These are phyloP conservation scores for Mimosa pudica DNA, from an alignment of 306 rosid genomes.

Conservation along the genomic window DNA sequence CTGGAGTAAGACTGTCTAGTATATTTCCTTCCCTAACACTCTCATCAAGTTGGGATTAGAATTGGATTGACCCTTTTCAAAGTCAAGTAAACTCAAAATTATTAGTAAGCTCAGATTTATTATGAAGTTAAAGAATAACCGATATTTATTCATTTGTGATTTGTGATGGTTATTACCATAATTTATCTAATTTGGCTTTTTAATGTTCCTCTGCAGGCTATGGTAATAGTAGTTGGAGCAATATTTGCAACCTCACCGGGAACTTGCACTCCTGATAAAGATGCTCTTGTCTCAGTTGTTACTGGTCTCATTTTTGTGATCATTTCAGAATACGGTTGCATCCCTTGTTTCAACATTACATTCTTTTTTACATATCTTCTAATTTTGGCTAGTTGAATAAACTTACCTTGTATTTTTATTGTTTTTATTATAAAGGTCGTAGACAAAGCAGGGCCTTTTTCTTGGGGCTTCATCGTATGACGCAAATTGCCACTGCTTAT, in stretches of 20 bases:
- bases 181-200: constrained; percentile 14
- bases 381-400: constrained; percentile 1
- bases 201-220: constrained; percentile 53
- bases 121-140: not conserved
- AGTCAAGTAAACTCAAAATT: not conserved
- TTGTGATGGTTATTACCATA: constrained; percentile 2
- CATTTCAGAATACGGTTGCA: constrained; percentile 65
- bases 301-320: constrained; percentile 51
- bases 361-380: constrained; percentile 13
- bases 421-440: constrained; percentile 50
- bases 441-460: constrained; percentile 61
- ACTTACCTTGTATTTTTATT: constrained; percentile 31
- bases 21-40: too few relatives aligned
- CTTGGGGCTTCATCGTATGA: constrained; percentile 56
- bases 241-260: constrained; percentile 43
- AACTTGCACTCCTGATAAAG: constrained; percentile 45
- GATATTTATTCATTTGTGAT: not conserved
- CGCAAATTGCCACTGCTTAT: constrained; percentile 45
- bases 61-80: not conserved
- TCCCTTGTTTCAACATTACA: not conserved
- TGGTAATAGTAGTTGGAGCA: constrained; percentile 53
- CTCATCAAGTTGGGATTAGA: too few relatives aligned
- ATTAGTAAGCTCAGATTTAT: too few relatives aligned
- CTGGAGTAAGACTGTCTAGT: too few relatives aligned
- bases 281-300: constrained; percentile 52